Evolutionary conservation across 179 eudicot species (phyloP).

Genomic region (Spinacia oleracea): DNA sequence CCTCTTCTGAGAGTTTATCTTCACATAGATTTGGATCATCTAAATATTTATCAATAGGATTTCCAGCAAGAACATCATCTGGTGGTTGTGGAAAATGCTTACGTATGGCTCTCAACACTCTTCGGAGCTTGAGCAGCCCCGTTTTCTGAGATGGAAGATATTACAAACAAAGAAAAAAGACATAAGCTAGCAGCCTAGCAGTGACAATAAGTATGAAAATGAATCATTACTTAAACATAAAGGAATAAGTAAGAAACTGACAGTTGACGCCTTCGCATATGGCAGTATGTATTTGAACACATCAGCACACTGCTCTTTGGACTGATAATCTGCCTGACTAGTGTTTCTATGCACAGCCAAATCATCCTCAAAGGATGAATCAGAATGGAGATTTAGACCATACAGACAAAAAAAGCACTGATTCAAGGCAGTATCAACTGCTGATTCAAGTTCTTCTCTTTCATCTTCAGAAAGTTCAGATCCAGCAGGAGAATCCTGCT

Average conservation of each 20-base stretch:
- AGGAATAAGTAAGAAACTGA: slow-evolving; percentile 41
- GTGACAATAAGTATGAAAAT: not conserved
- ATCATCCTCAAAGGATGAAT: slow-evolving; percentile 85
- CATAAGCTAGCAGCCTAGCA: slow-evolving; percentile 15
- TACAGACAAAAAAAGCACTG: slow-evolving; percentile 95
- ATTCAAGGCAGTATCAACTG: slow-evolving; percentile 87
- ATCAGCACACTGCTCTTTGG: slow-evolving; percentile 99
- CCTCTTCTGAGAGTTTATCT: slow-evolving; percentile 83
- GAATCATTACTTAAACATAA: not conserved
- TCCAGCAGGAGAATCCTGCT: slow-evolving; percentile 34
- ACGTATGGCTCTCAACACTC: slow-evolving; percentile 92
- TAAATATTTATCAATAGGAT: slow-evolving; percentile 79
- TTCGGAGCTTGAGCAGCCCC: slow-evolving; percentile 84
- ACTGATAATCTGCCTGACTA: slow-evolving; percentile 92
- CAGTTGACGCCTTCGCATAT: slow-evolving; percentile 95
- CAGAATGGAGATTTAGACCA: slow-evolving; percentile 89
- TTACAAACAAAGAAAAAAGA: slow-evolving; percentile 9
- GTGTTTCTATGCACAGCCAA: slow-evolving; percentile 77
- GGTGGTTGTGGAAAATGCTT: slow-evolving; percentile 97
- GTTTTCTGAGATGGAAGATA: slow-evolving; percentile 57
- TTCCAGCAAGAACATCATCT: slow-evolving; percentile 64
- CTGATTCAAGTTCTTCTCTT: slow-evolving; percentile 86
- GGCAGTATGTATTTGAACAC: slow-evolving; percentile 95
- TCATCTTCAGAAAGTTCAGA: slow-evolving; percentile 70
- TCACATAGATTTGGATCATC: slow-evolving; percentile 81